Base-by-base conservation (phyloP, 352 stramenopile genomes). In the Phytopythium boreale region DNA sequence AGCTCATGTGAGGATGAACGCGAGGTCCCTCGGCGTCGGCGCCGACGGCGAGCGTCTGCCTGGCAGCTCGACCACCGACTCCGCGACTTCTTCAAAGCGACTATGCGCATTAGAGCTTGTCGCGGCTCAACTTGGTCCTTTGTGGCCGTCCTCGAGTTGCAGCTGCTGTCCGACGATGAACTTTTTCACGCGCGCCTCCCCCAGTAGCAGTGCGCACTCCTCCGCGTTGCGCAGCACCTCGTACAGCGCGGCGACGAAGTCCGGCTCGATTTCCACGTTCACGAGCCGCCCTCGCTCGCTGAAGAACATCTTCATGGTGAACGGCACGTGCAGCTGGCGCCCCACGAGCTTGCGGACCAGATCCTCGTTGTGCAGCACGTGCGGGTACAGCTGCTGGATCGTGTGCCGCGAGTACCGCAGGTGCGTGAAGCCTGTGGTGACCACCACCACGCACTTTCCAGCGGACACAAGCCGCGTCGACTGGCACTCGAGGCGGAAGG, bases 281-380 rank as follows among this genome's bases (percentile, higher is more conserved):
- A 81, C 68, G 53, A 80, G 66, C n/a, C 70, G 77, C 24, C 65
- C 66, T 12, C 64, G 37, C 12, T 39, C 57, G 24, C 69, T 75
- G 36, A 88, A 85, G 61, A 73, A 74, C 47, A 86, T 79, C 17
- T 70, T 44, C 36, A 75, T 75, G 34, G 56, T 71, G 63, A 74
- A 85, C 41, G 62, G 68, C 31, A 84, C 68, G 11, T 75, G 66
- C 15, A 88, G 52, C 52, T 85, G 63, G 24, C 67, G 65, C 22
- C 76, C 77, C 22, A 90, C 60, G 4, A 90, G 69, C 29, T 69
- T 70, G 39, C 76, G 62, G 46, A 87, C 64, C 26, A 88, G 70
- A 7, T 71, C 44, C 36, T 76, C 68, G 26, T 88, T 31, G 57
- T 59, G 41, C 6, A 71, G 31, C 4, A 72, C 61, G 39, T 86